Evolutionary conservation across 2,329 filamentous ascomycete species (phyloP), one percentile per base, ranked within the genome.

Genomic region (Aspergillus ibericus): DNA sequence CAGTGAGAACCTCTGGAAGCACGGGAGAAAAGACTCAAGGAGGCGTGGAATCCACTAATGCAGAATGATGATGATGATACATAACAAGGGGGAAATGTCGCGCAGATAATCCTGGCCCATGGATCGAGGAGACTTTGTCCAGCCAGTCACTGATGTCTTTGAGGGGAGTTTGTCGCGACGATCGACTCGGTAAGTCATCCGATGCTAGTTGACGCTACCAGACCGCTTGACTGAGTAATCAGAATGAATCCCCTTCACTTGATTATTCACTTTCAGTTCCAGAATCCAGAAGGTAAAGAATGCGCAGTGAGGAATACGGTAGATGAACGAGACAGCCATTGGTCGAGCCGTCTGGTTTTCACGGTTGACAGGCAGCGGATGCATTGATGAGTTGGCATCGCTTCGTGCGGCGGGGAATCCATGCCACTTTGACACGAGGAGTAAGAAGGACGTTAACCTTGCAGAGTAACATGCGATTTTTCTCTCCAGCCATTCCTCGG

Each of bases 331-430:
- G 27, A 29, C 27, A 7, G 27, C 27, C 27, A 66, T 62, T 65
- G 64, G 63, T 46, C 57, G 56, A 59, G 59, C 61, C 59, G 32
- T 53, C 27, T 29, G 55, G 53, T 40, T 59, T 56, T 60, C n/a
- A n/a, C n/a, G n/a, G 59, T 62, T 70, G 70, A 73, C 67, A 70
- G 67, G 66, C 71, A 75, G 72, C 35, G 82, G 82, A 90, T 88
- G 88, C 86, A 89, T 76, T 85, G 87, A 89, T 90, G 88, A 87
- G 87, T 85, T 90, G 88, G 86, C 87, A 89, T 61, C 54, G 60
- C 58, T 64, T 59, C 53, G 58, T 59, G 63, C 73, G 62, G 74
- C 74, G 75, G 77, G 80, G 75, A 77, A 77, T 71, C 76, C 78
- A 80, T 80, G 79, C 75, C 73, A 72, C 77, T 66, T 67, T 70